Evolutionary conservation across 1,284 basidiomycete species (phyloP).

Genomic region (Golubevia pallescens): DNA sequence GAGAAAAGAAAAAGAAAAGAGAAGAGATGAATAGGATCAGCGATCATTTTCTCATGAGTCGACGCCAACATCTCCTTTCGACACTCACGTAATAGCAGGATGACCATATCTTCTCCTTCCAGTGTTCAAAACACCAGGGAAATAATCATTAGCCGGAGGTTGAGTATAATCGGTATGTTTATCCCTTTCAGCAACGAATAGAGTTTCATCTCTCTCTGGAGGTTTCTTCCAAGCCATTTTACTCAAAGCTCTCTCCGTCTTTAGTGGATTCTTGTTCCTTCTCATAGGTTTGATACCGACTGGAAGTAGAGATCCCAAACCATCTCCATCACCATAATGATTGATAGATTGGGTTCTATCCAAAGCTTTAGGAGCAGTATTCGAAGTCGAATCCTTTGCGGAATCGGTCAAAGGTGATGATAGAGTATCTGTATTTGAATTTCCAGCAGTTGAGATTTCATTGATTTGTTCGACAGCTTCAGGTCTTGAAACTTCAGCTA

Average conservation of each 20-base stretch:
- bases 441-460: constrained; percentile 1
- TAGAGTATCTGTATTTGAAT: constrained; percentile 3
- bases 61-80: too few relatives aligned
- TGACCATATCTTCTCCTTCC: constrained; percentile 45
- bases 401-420: constrained; percentile 80
- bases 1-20: background rate
- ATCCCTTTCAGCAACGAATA: constrained; percentile 75
- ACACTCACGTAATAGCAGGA: constrained; percentile 39
- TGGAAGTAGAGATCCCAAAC: constrained; percentile 3
- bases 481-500: constrained; percentile 1
- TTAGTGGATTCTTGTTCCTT: constrained; percentile 16
- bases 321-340: constrained; percentile 3
- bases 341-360: constrained; percentile 4
- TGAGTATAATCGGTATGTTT: constrained; percentile 49
- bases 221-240: constrained; percentile 83
- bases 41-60: background rate
- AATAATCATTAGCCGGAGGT: constrained; percentile 42
- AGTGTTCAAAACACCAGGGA: constrained; percentile 45
- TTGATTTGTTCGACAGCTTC: constrained; percentile 16
- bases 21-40: background rate
- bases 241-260: constrained; percentile 28
- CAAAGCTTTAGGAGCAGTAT: constrained; percentile 9
- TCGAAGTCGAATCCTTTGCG: constrained; percentile 82
- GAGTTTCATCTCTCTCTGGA: constrained; percentile 87
- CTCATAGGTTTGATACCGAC: background rate